These are phyloP conservation scores for Tanacetum coccineum DNA, from an alignment of 129 eudicot genomes.

Conservation along the genomic window DNA sequence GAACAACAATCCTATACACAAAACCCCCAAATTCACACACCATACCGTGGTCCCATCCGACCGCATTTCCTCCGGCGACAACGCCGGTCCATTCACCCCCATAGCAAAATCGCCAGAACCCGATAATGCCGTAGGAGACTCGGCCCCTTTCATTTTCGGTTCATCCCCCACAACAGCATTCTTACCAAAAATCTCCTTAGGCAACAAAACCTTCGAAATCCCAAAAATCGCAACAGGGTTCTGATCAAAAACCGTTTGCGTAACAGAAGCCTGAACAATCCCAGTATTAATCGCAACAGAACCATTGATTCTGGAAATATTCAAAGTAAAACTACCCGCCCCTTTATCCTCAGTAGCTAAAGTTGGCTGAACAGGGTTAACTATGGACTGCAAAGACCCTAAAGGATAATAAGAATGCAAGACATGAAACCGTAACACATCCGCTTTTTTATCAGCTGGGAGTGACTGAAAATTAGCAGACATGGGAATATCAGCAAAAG, in stretches of 20 bases:
- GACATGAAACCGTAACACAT: slow-evolving; percentile 64
- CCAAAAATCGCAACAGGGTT: slow-evolving; percentile 95
- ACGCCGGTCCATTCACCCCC: too few relatives aligned
- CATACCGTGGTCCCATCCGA: too few relatives aligned
- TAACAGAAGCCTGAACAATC: slow-evolving; percentile 56
- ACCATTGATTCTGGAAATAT: slow-evolving; percentile 71
- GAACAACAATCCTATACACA: too few relatives aligned
- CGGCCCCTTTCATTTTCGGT: slow-evolving; percentile 30
- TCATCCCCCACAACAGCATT: slow-evolving; percentile 25
- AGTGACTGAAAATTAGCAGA: slow-evolving; percentile 54
- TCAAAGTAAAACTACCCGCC: slow-evolving; percentile 79
- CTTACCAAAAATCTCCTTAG: slow-evolving; percentile 69
- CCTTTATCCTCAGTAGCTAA: slow-evolving; percentile 80
- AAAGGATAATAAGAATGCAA: slow-evolving; percentile 81
- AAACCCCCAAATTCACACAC: too few relatives aligned
- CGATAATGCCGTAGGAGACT: slow-evolving; percentile 45
- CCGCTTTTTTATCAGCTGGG: slow-evolving; percentile 71
- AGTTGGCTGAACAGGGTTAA: slow-evolving; percentile 86
- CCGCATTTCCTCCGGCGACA: too few relatives aligned
- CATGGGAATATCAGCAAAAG: slow-evolving; percentile 63
- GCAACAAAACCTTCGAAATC: slow-evolving; percentile 75
- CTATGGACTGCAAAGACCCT: slow-evolving; percentile 78
- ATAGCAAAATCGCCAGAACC: slow-evolving; percentile 11
- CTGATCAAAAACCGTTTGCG: slow-evolving; percentile 88
- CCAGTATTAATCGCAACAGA: slow-evolving; percentile 81